Conservation (phyloP, 2,329 filamentous ascomycete species). For the Sporothrix variecibatus region DNA sequence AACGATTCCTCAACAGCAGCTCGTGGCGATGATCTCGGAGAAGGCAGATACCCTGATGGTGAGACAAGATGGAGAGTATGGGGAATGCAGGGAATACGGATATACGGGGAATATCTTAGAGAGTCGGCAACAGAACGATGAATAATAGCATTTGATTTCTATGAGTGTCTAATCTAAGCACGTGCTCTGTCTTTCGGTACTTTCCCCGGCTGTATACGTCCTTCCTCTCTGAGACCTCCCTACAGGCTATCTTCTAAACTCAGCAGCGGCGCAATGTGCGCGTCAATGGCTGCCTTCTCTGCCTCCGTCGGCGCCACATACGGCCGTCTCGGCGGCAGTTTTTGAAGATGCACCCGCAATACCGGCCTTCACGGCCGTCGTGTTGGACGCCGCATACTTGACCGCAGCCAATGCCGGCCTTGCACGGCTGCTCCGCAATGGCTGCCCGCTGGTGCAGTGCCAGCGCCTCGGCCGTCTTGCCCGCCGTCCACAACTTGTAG, state of each 20-base stretch:
- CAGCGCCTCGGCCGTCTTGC: background rate
- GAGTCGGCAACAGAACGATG: background rate
- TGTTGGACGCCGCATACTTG: slow-evolving; percentile 67
- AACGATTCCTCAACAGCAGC: background rate
- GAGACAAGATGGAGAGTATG: no score
- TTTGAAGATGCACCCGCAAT: slow-evolving; percentile 60
- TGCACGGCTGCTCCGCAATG: slow-evolving; percentile 33
- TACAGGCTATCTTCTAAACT: background rate
- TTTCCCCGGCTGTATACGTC: no score
- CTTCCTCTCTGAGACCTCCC: no score
- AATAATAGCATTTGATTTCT: background rate
- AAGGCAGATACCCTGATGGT: background rate
- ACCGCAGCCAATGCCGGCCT: slow-evolving; percentile 65
- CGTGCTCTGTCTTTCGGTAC: background rate
- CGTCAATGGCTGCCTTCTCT: slow-evolving; percentile 40
- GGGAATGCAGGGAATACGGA: no score
- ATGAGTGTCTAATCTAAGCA: background rate
- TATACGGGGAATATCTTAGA: no score
- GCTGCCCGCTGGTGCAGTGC: background rate
- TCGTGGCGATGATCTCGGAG: background rate
- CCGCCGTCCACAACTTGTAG: slow-evolving; percentile 58
- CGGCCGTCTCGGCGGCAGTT: slow-evolving; percentile 61
- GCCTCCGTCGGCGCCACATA: slow-evolving; percentile 53
- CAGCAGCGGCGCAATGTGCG: background rate
- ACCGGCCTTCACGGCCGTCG: slow-evolving; percentile 58